Evolutionary conservation across 495 filamentous ascomycete genomes (phyloP), one percentile per base, ranked within the genome.

Genomic region (Antarctomyces pellizariae): DNA sequence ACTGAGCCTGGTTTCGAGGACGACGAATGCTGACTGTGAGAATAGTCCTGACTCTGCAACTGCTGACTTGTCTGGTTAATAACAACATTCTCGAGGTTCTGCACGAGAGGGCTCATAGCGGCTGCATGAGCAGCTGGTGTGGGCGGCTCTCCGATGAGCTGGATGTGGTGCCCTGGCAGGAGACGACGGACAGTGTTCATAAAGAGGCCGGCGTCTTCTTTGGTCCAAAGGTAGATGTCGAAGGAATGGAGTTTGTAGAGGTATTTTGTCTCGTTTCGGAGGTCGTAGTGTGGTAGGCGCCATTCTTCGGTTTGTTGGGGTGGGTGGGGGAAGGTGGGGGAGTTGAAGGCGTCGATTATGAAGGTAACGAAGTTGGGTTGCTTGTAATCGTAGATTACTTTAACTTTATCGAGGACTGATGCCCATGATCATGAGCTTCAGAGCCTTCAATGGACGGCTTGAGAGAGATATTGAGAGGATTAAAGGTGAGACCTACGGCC

Each of bases 181-280:
- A 79, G 49, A 14, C 53, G 57, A 23, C 66, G 57, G 17, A 69
- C 41, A 13, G 59, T 54, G 34, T 77, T 67, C 28, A 89, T 50
- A 32, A 91, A 82, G 24, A 67, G 52, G 16, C 64, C 51, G 3
- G 73, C 73, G 46, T 91, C 82, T 16, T 71, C 61, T 26, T 61
- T 51, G 0, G 63, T 77, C 76, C 78, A 90, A 48, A 91, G 83
- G 46, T 92, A 92, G 20, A 91, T 61, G 43, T 92, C 82, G 29
- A 91, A 35, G 2, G 76, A 78, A 40, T 89, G 73, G 1, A 92
- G 53, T 33, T 67, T 71, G 44, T 76, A 71, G 28, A 75, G 57
- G 31, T 74, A 75, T 34, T 67, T 70, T 18, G 58, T 64, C 36
- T 77, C 60, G 41, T 73, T 71, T 12, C 59, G 56, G 6, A 62